Evolutionary conservation across 768 basidiomycete genomes (phyloP).

Genomic region (Boletus eberwhitei): DNA sequence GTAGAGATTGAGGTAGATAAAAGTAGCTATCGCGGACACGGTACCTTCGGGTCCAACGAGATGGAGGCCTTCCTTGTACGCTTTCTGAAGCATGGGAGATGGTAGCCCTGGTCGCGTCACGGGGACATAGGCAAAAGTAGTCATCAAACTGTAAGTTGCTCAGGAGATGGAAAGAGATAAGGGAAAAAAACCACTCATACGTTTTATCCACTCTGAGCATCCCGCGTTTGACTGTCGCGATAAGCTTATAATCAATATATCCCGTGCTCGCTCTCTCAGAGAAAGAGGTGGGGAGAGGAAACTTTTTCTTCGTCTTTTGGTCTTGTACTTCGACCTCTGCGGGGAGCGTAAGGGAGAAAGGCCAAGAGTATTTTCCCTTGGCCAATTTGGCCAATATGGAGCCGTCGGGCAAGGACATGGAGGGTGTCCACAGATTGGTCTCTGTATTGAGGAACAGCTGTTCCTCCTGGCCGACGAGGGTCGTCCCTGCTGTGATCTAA

Average conservation of each 20-base stretch:
- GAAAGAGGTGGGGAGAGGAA: conserved; percentile 50
- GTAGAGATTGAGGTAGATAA: background rate
- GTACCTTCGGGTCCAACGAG: conserved; percentile 35
- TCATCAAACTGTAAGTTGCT: conserved; percentile 26
- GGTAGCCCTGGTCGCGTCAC: conserved; percentile 33
- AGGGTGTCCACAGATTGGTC: conserved; percentile 41
- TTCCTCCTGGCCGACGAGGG: conserved; percentile 56
- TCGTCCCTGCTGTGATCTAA: conserved; percentile 45
- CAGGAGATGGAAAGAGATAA: background rate
- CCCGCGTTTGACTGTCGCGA: conserved; percentile 48
- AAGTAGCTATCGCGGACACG: background rate
- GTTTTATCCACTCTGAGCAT: conserved; percentile 48
- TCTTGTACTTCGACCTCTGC: conserved; percentile 38
- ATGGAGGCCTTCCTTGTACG: conserved; percentile 32
- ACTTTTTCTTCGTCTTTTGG: conserved; percentile 34
- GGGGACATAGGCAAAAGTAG: conserved; percentile 34
- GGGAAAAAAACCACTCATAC: conserved; percentile 28
- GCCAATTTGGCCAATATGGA: conserved; percentile 34
- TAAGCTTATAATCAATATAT: conserved; percentile 54
- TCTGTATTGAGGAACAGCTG: conserved; percentile 42
- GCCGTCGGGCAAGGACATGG: conserved; percentile 21
- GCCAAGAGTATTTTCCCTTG: conserved; percentile 45
- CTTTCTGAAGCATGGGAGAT: conserved; percentile 36
- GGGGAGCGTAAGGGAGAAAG: conserved; percentile 48
- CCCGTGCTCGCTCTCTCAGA: conserved; percentile 53